These are phyloP conservation scores for Closterium sp. DNA, from an alignment of 139 green algal genomes.

Conservation along the genomic window DNA sequence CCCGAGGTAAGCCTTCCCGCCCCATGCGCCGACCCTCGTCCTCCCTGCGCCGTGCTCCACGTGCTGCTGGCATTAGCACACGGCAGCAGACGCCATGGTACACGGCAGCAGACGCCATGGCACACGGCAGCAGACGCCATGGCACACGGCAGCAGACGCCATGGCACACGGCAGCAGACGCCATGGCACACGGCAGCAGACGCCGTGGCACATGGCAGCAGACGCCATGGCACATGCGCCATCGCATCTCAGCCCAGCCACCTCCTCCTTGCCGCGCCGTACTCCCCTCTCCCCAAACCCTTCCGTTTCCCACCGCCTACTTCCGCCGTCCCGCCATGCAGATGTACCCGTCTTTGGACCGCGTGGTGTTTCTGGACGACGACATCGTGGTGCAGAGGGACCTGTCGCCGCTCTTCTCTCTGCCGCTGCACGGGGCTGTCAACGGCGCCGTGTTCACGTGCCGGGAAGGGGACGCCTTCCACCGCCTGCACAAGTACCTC, in stretches of 20 bases:
- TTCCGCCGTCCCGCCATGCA: neutral
- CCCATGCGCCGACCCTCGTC: neutral
- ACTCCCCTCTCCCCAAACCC: neutral
- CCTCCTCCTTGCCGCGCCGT: neutral
- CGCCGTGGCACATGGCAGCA: neutral
- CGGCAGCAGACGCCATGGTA: neutral
- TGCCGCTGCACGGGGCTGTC: constrained; percentile 35
- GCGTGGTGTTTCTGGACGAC: constrained; percentile 45
- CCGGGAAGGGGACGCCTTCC: neutral
- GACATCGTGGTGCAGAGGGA: constrained; percentile 52
- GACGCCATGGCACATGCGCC: neutral
- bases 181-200: neutral
- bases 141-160: neutral
- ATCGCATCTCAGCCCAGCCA: neutral
- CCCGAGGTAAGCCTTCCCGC: neutral
- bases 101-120: too few species aligned
- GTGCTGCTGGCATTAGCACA: too few species aligned
- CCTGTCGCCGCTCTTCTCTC: constrained; percentile 23
- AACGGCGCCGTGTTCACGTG: constrained; percentile 45
- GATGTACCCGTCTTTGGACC: constrained; percentile 39
- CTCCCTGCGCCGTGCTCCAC: neutral
- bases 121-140: neutral
- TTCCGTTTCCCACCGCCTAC: neutral
- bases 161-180: too few species aligned
- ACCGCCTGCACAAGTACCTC: constrained; percentile 43